Conservation (phyloP, 106 monocot species). For the Dendrobium huoshanense region DNA sequence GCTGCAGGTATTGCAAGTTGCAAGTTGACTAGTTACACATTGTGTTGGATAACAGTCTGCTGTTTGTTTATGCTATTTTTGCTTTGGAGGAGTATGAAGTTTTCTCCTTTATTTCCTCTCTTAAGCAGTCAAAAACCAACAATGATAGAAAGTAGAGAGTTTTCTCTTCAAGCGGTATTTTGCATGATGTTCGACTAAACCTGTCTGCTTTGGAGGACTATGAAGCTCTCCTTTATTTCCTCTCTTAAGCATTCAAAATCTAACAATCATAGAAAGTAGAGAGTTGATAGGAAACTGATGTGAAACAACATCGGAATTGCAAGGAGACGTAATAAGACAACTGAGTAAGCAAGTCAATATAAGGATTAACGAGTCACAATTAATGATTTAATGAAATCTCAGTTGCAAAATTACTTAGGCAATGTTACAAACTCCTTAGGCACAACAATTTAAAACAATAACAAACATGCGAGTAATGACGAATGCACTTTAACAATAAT, state of each 20-base stretch:
- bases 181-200: no score
- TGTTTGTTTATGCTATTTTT: not conserved
- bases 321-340: no score
- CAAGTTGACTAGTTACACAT: not conserved
- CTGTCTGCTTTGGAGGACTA: not conserved
- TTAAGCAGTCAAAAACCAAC: not conserved
- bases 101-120: not conserved
- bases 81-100: not conserved
- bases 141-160: not conserved
- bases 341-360: no score
- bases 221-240: not conserved
- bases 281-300: no score
- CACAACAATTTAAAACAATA: no score
- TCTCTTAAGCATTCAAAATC: not conserved
- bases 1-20: conserved; percentile 88
- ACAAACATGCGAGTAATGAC: no score
- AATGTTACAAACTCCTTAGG: no score
- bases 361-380: no score
- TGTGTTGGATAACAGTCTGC: not conserved
- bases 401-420: no score
- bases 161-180: not conserved
- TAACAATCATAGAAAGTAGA: not conserved
- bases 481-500: no score
- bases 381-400: no score
- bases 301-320: no score